These are phyloP conservation scores for Scenedesmus sp. DNA, from an alignment of 163 green algal genomes.

Conservation along the genomic window DNA sequence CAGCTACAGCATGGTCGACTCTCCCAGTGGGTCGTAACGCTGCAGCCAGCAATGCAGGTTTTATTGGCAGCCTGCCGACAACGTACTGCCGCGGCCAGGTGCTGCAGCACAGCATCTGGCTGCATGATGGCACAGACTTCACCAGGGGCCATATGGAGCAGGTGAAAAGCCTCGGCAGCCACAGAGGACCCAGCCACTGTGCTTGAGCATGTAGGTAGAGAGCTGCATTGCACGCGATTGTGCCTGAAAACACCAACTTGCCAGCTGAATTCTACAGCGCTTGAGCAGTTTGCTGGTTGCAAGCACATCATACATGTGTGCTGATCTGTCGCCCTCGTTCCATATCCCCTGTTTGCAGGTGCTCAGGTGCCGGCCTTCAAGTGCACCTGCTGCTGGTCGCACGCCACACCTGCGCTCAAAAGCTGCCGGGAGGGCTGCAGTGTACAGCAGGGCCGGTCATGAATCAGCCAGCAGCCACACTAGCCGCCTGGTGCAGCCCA, in stretches of 20 bases:
- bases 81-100: neutral
- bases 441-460: neutral
- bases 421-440: neutral
- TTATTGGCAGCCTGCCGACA: neutral
- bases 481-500: constrained; percentile 3
- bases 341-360: neutral
- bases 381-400: neutral
- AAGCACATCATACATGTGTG: neutral
- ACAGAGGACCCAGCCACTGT: neutral
- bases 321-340: no score
- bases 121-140: constrained; percentile 39
- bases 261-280: no score
- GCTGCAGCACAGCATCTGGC: constrained; percentile 3
- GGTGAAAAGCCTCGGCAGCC: neutral
- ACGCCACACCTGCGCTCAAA: neutral
- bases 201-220: no score
- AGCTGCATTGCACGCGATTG: no score
- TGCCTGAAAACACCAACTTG: no score
- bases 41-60: neutral
- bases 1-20: neutral
- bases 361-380: neutral
- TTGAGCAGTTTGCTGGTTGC: no score
- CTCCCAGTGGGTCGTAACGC: neutral
- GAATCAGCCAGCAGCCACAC: neutral
- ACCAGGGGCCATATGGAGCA: neutral